These are phyloP conservation scores for Candida coleopterorum DNA, from an alignment of 805 yeast species.

Conservation along the genomic window DNA sequence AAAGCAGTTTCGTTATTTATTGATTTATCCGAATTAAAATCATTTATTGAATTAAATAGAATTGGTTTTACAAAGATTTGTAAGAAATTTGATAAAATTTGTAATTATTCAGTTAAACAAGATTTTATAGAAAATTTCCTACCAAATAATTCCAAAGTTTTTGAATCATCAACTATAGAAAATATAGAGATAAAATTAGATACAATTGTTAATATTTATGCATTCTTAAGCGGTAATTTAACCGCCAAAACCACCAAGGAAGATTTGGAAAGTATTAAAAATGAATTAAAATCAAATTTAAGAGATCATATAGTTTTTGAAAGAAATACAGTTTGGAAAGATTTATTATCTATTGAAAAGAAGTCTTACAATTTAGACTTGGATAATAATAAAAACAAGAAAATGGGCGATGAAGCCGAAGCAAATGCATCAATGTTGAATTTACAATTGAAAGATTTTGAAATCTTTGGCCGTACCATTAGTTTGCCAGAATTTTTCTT, in stretches of 20 bases:
- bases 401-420: constrained; percentile 23
- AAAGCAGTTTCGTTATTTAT: constrained; percentile 66
- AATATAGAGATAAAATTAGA: constrained; percentile 49
- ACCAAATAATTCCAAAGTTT: constrained; percentile 49
- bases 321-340: constrained; percentile 96
- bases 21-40: constrained; percentile 72
- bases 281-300: constrained; percentile 49
- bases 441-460: constrained; percentile 14
- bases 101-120: constrained; percentile 56
- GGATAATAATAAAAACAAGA: constrained; percentile 14
- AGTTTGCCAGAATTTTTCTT: constrained; percentile 45
- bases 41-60: constrained; percentile 76
- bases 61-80: constrained; percentile 88
- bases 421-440: constrained; percentile 15
- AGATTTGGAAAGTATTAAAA: constrained; percentile 37
- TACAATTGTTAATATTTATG: constrained; percentile 50
- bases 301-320: constrained; percentile 97
- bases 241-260: constrained; percentile 47
- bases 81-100: constrained; percentile 86
- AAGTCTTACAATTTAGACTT: constrained; percentile 25
- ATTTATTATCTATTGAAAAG: constrained; percentile 70
- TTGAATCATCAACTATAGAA: constrained; percentile 34
- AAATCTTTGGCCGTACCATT: constrained; percentile 15
- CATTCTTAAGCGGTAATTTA: constrained; percentile 33
- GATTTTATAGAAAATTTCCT: constrained; percentile 48